Evolutionary conservation across 495 filamentous ascomycete genomes (phyloP).

Genomic region (Daldinia childiae): DNA sequence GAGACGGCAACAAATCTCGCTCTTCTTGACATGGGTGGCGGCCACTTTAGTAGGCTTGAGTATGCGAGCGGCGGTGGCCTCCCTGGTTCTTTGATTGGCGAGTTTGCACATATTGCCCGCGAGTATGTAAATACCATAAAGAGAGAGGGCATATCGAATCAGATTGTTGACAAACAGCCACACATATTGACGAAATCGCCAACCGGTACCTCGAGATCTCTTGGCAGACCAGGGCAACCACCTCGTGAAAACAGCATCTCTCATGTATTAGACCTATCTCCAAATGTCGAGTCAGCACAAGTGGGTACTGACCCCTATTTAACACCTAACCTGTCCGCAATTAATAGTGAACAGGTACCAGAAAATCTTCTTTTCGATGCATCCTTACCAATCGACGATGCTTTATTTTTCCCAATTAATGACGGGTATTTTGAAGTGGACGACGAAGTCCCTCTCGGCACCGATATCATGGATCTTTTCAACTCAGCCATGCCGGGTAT

Average conservation of each 20-base stretch:
- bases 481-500: conserved; percentile 30
- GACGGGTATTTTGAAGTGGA: conserved; percentile 26
- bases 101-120: conserved; percentile 49
- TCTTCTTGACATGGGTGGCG: conserved; percentile 48
- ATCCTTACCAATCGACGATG: conserved; percentile 9
- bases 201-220: not conserved
- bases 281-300: conserved; percentile 4
- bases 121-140: conserved; percentile 46
- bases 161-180: conserved; percentile 7
- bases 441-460: conserved; percentile 29
- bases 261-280: not conserved
- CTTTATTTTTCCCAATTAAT: conserved; percentile 30
- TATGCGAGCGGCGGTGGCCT: conserved; percentile 47
- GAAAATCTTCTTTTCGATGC: conserved; percentile 17
- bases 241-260: conserved; percentile 2
- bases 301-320: not conserved
- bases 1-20: conserved; percentile 49
- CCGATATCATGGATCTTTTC: conserved; percentile 37
- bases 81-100: conserved; percentile 43
- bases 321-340: not conserved
- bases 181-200: conserved; percentile 9
- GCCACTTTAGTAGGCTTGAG: conserved; percentile 49
- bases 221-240: not conserved
- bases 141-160: conserved; percentile 19
- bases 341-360: conserved; percentile 1